These are phyloP conservation scores for Lasiodiplodia gonubiensis DNA, from an alignment of 2,329 filamentous ascomycete genomes.

Conservation along the genomic window DNA sequence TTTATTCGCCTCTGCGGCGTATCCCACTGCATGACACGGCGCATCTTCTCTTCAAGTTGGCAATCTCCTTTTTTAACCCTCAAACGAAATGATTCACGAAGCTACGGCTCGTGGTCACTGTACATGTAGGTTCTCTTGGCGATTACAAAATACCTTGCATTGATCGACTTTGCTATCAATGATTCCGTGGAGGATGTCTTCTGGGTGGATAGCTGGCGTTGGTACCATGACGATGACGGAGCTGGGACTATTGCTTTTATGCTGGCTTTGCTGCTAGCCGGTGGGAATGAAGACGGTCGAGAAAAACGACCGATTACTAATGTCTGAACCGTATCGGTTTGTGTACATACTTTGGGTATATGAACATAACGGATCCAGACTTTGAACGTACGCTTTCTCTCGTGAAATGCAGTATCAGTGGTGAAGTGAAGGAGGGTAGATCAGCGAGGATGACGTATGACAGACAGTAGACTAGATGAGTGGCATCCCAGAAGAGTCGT, in stretches of 20 bases:
- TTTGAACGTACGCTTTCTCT: not conserved
- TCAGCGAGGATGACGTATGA: constrained; percentile 2
- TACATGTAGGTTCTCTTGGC: constrained; percentile 8
- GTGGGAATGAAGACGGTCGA: not conserved
- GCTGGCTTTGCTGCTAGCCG: not conserved
- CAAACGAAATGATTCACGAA: constrained; percentile 9
- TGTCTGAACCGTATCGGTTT: constrained; percentile 23
- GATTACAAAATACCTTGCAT: not conserved
- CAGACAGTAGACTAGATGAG: not conserved
- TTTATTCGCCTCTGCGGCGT: not conserved
- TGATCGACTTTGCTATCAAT: not conserved
- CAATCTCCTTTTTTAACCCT: constrained; percentile 5
- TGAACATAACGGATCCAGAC: constrained; percentile 20
- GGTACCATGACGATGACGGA: constrained; percentile 7
- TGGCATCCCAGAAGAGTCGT: not conserved
- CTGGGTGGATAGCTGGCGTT: constrained; percentile 8
- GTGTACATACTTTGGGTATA: constrained; percentile 25
- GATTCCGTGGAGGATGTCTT: not conserved
- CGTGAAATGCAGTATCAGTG: not conserved
- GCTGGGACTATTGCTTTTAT: constrained; percentile 13
- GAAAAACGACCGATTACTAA: not conserved
- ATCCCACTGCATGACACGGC: constrained; percentile 13
- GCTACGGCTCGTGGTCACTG: not conserved
- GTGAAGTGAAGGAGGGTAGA: not conserved
- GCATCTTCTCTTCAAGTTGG: constrained; percentile 9